Percentiles rank a stretch among this genome's conserved stretches.
These are phyloP conservation scores for Cutaneotrichosporon cavernicola DNA, from an alignment of 1,284 basidiomycete genomes.

Conservation along the genomic window DNA sequence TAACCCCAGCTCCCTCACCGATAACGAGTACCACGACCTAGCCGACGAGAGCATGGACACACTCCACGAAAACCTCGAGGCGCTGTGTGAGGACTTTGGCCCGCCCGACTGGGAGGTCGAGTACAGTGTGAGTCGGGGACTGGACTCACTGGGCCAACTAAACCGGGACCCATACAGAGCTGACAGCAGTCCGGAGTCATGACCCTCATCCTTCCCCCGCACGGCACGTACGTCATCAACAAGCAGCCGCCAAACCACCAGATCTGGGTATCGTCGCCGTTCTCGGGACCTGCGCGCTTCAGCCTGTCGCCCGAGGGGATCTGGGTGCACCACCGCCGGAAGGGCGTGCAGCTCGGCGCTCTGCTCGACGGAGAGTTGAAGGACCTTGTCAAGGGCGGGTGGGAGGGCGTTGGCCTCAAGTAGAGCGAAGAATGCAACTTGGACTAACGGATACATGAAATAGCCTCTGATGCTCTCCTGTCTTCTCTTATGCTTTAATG, in stretches of 20 bases:
- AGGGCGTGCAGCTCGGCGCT: constrained; percentile 62
- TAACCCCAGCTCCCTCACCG: constrained; percentile 24
- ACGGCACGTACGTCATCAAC: constrained; percentile 98
- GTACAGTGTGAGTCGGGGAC: constrained; percentile 70
- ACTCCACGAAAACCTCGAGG: constrained; percentile 76
- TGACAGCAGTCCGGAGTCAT: constrained; percentile 74
- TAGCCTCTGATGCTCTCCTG: too few relatives aligned
- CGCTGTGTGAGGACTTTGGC: constrained; percentile 64
- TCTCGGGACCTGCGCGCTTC: constrained; percentile 86
- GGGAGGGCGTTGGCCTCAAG: constrained; percentile 41
- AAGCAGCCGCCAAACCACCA: constrained; percentile 99
- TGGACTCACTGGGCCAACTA: too few relatives aligned
- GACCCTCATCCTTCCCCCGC: constrained; percentile 74
- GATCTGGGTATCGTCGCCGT: constrained; percentile 94
- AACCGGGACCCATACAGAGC: too few relatives aligned
- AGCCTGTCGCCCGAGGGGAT: constrained; percentile 60
- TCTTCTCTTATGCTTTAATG: too few relatives aligned
- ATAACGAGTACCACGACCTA: constrained; percentile 66
- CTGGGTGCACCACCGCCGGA: constrained; percentile 73
- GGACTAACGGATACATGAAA: background rate
- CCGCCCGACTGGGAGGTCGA: constrained; percentile 77
- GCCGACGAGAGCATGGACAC: constrained; percentile 80
- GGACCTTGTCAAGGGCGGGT: constrained; percentile 34
- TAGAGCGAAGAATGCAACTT: constrained; percentile 15
- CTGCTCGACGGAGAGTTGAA: constrained; percentile 61